Evolutionary conservation across 106 monocot species (phyloP), one percentile per base, ranked within the genome.

Genomic region (Dendrobium catenatum): DNA sequence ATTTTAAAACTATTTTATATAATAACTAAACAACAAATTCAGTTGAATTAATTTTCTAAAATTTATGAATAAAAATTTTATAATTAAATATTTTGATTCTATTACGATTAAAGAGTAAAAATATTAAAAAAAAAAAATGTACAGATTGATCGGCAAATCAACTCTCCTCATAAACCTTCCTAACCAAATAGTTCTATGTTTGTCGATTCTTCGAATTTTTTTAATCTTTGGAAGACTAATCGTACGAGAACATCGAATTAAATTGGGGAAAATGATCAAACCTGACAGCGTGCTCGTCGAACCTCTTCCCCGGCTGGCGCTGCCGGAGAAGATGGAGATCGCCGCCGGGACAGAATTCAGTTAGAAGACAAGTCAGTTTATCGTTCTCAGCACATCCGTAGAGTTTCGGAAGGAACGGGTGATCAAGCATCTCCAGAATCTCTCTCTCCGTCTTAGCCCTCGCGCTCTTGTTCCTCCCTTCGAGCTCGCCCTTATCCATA

Each of bases 341-440:
- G 73, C 95, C 95, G 72, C 95, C 95, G 77, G 89, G 90, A 75
- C 92, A 95, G 87, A 92, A 92, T 81, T 95, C 95, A 27, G 90
- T 95, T 8, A 95, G 81, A 41, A 95, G 82, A 70, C 90, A 92
- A 13, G 87, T 87, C 86, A 88, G 92, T 58, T 86, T 76, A 5
- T 89, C 92, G 79, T 80, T 89, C 75, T 92, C 95, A 20, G 87
- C 87, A 78, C 76, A 81, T 8, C 79, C 95, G 83, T 89, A 86
- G 22, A 95, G 86, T 44, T 79, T 83, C 19, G 94, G 94, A 18
- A 94, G 86, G 82, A 94, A 94, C 16, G 92, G 94, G 26, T 94
- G 94, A 73, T 94, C 94, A 9, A 92, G 78, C 56, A 83, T 72
- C 82, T 92, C 89, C 61, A 92, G 84, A 31, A 94, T 92, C 85